Base-by-base conservation (phyloP, 768 basidiomycete species). In the Mycena capillaripes region DNA sequence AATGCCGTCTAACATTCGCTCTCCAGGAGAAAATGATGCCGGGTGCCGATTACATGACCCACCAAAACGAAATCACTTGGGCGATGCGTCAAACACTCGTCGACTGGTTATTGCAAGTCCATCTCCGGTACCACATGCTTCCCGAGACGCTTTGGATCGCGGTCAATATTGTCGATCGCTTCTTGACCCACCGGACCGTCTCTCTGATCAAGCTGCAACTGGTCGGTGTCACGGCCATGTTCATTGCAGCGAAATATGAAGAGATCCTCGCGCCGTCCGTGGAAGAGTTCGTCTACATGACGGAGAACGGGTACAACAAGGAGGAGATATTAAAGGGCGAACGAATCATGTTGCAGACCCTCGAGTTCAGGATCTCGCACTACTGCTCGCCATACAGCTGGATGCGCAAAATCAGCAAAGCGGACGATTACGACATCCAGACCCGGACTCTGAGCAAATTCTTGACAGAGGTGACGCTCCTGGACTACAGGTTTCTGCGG, bases 141-240 rank as follows among this genome's bases (percentile, higher is more conserved):
- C 97, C 98, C 32, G 98, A 99, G 83, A 99, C 98, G 3, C 90
- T 99, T 21, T 99, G 98, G 98, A 99, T 99, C 78, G 95, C 97
- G 48, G 89, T 99, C 87, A 99, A 99, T 85, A 92, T 99, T 71
- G 90, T 97, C 74, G 96, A 97, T 80, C 93, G 96, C 73, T 97
- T 97, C 88, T 87, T 97, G 58, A 95, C 93, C 60, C 92, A 93
- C 78, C 92, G 96, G 36, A 91, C 95, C 66, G 96, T 97, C 21
- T 95, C 94, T 4, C 85, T 97, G 46, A 90, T 94, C 78, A 97
- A 97, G 84, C 91, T 97, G 58, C 96, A 97, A 84, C 92, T 99
- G 30, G 98, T 99, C 66, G 98, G 98, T 30, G 95, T 99, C 72
- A 98, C 97, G 0, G 97, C 98, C 57, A 97, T 99, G 94, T 99